Evolutionary conservation across 2,329 filamentous ascomycete genomes (phyloP).

Genomic region (Talaromyces sp.): DNA sequence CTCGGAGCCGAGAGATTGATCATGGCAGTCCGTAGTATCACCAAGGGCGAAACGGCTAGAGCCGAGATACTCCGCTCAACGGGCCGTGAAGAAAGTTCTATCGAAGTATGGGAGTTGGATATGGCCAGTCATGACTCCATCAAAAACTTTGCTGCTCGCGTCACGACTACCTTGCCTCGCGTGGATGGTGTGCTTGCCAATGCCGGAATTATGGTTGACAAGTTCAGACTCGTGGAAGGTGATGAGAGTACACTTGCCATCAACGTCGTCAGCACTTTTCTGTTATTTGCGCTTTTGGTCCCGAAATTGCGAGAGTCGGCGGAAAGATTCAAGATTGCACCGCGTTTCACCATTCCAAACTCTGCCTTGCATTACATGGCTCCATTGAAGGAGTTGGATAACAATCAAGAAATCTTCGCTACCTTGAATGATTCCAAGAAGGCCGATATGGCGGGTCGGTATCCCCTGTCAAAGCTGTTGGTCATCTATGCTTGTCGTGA

Average conservation of each 20-base stretch:
- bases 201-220: conserved; percentile 31
- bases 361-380: conserved; percentile 20
- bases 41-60: conserved; percentile 41
- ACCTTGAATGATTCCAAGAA: conserved; percentile 16
- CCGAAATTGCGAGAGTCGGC: conserved; percentile 19
- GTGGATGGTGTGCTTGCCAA: conserved; percentile 47
- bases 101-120: conserved; percentile 51
- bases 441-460: conserved; percentile 17
- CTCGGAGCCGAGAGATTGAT: conserved; percentile 42
- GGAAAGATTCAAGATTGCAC: conserved; percentile 14
- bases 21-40: conserved; percentile 42
- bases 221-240: conserved; percentile 17
- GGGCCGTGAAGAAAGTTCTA: conserved; percentile 29
- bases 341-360: conserved; percentile 18
- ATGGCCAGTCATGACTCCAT: conserved; percentile 46
- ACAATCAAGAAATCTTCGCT: conserved; percentile 14
- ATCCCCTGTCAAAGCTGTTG: conserved; percentile 19
- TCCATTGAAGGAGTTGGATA: conserved; percentile 14
- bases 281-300: conserved; percentile 20
- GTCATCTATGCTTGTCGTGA: conserved; percentile 19
- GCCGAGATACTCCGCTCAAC: conserved; percentile 26
- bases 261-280: conserved; percentile 27
- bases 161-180: conserved; percentile 30
- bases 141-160: conserved; percentile 36
- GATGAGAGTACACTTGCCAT: conserved; percentile 35